Conservation (phyloP, 768 basidiomycete genomes). For the Boletus rex-veris region DNA sequence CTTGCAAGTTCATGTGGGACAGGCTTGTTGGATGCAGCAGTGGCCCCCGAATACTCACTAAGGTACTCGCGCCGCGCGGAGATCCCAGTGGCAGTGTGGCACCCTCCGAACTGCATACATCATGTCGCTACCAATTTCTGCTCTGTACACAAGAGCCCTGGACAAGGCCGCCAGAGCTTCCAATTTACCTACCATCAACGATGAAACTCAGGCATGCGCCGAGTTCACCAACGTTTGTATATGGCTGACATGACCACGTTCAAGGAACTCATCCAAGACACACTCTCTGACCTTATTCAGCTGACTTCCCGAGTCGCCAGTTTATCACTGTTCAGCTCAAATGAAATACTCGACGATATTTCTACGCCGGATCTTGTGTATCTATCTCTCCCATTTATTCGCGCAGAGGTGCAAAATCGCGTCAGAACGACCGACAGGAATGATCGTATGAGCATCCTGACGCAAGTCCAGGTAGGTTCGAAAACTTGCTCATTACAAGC, state of each 20-base stretch:
- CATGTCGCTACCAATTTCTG: conserved; percentile 33
- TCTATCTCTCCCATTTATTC: conserved; percentile 66
- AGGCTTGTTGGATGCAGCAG: background rate
- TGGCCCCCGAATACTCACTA: conserved; percentile 9
- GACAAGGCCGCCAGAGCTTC: conserved; percentile 36
- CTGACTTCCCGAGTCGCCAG: conserved; percentile 52
- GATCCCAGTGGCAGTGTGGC: conserved; percentile 8
- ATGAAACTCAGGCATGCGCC: conserved; percentile 43
- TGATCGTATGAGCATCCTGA: conserved; percentile 55
- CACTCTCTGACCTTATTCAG: conserved; percentile 52
- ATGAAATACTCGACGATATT: conserved; percentile 81
- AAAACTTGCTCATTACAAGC: conserved; percentile 2
- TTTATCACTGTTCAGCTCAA: conserved; percentile 76
- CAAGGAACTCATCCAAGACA: conserved; percentile 58
- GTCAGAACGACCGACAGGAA: conserved; percentile 51
- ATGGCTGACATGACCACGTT: conserved; percentile 7
- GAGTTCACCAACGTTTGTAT: background rate
- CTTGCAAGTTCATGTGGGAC: conserved; percentile 7
- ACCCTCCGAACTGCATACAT: background rate
- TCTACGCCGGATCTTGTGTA: conserved; percentile 73
- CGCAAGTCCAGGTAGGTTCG: conserved; percentile 53
- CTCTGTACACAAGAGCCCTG: conserved; percentile 41
- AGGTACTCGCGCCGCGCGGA: too few species aligned
- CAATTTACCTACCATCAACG: conserved; percentile 39
- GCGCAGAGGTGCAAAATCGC: conserved; percentile 63